A percentile compares a stretch with the other conserved stretches of the same genome.
These are phyloP conservation scores for Fusarium dlaminii DNA, from an alignment of 2,329 filamentous ascomycete species.

Conservation along the genomic window DNA sequence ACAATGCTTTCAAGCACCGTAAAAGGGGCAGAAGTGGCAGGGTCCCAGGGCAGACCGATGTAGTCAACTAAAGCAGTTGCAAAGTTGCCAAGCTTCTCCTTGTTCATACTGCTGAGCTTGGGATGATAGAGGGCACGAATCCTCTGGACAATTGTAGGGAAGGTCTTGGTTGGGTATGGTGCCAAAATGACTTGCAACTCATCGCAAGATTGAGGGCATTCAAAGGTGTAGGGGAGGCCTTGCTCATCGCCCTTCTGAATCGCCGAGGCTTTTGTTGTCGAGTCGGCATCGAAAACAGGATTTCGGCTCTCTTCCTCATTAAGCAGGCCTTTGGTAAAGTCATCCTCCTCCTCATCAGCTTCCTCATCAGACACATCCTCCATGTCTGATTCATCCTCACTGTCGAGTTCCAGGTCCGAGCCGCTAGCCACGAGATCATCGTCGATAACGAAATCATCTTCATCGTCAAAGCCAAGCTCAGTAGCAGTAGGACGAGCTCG, in stretches of 20 bases:
- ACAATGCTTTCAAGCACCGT: slow-evolving; percentile 79
- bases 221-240: slow-evolving; percentile 82
- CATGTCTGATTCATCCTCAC: slow-evolving; percentile 63
- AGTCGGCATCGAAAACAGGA: slow-evolving; percentile 59
- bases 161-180: slow-evolving; percentile 68
- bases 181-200: slow-evolving; percentile 76
- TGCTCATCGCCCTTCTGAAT: slow-evolving; percentile 57
- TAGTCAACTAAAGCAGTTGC: slow-evolving; percentile 72
- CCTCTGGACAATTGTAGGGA: slow-evolving; percentile 84
- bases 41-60: slow-evolving; percentile 59
- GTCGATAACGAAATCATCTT: slow-evolving; percentile 93
- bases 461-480: slow-evolving; percentile 83
- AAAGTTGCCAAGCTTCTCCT: slow-evolving; percentile 79
- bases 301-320: slow-evolving; percentile 66
- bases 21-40: slow-evolving; percentile 65
- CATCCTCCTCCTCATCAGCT: slow-evolving; percentile 54
- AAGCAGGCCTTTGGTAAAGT: slow-evolving; percentile 76
- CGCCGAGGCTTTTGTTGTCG: slow-evolving; percentile 51
- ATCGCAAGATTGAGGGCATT: slow-evolving; percentile 80
- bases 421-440: slow-evolving; percentile 87
- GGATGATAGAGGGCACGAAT: slow-evolving; percentile 94
- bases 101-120: slow-evolving; percentile 85
- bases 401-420: slow-evolving; percentile 71
- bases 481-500: slow-evolving; percentile 65
- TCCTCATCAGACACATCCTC: slow-evolving; percentile 54